Evolutionary conservation across 768 basidiomycete genomes (phyloP).

Genomic region (Kwoniella mangroviensis): DNA sequence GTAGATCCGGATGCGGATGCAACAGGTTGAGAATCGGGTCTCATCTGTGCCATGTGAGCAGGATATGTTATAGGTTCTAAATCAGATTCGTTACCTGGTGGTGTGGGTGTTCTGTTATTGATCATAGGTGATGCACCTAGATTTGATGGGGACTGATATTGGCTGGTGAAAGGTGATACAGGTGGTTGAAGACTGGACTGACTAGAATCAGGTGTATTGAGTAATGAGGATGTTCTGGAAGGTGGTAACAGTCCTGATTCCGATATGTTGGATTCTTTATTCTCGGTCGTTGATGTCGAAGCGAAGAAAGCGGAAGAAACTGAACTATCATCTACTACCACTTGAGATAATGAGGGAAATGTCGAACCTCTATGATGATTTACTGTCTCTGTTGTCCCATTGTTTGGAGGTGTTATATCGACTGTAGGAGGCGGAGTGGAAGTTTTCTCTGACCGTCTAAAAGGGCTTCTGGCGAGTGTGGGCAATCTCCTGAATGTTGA

Average conservation of each 20-base stretch:
- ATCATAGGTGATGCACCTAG: slow-evolving; percentile 15
- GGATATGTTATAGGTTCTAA: slow-evolving; percentile 40
- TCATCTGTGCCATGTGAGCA: slow-evolving; percentile 30
- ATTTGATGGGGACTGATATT: neutral
- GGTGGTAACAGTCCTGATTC: slow-evolving; percentile 21
- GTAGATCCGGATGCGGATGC: slow-evolving; percentile 4
- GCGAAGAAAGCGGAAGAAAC: slow-evolving; percentile 25
- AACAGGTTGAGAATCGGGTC: neutral
- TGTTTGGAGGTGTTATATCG: slow-evolving; percentile 6
- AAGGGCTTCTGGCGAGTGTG: slow-evolving; percentile 30
- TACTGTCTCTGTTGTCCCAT: neutral
- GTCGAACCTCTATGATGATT: slow-evolving; percentile 27
- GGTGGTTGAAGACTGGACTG: neutral
- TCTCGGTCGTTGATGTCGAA: slow-evolving; percentile 3
- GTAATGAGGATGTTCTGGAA: slow-evolving; percentile 28
- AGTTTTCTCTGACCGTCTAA: slow-evolving; percentile 31
- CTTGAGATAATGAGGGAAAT: slow-evolving; percentile 28
- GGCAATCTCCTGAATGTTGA: slow-evolving; percentile 39
- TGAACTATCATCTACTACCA: slow-evolving; percentile 24
- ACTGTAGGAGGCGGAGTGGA: slow-evolving; percentile 19
- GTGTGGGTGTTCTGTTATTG: neutral
- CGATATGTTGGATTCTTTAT: neutral
- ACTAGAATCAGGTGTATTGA: slow-evolving; percentile 16
- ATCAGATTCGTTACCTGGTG: slow-evolving; percentile 11
- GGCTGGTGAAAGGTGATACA: slow-evolving; percentile 23